A percentile compares a stretch with the other conserved stretches of the same genome.
phyloP scores from a whole-genome alignment of 2,329 filamentous ascomycete genomes.

The Cyphellophora attinorum region DNA sequence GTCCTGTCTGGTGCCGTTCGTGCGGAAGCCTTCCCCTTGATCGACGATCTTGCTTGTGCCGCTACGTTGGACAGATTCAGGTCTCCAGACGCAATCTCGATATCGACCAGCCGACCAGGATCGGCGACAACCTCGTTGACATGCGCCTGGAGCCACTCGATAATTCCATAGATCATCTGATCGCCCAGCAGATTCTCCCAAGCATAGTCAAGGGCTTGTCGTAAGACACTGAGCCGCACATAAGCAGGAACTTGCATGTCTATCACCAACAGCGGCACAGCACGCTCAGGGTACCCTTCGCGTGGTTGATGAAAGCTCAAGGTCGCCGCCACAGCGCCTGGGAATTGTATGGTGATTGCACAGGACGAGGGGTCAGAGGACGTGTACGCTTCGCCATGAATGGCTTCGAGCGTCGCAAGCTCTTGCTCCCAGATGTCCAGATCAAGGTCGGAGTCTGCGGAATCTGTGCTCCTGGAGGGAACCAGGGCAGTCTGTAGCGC shows the following conservation, averaged over 20 bases:
- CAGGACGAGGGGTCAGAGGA: constrained; percentile 55
- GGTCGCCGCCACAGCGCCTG: constrained; percentile 5
- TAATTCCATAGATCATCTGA: constrained; percentile 80
- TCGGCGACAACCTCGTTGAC: constrained; percentile 73
- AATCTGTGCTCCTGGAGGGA: constrained; percentile 8
- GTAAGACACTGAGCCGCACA: constrained; percentile 80
- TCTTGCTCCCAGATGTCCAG: constrained; percentile 72
- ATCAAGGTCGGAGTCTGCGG: constrained; percentile 25
- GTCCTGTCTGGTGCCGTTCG: not conserved
- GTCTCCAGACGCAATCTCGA: constrained; percentile 62
- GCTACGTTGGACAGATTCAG: constrained; percentile 14
- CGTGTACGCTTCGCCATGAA: constrained; percentile 67
- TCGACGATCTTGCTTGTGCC: constrained; percentile 3
- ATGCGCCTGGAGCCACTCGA: constrained; percentile 85
- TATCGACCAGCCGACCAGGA: constrained; percentile 74
- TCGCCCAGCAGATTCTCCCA: constrained; percentile 64
- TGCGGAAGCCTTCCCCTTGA: constrained; percentile 1
- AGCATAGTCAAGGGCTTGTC: constrained; percentile 64
- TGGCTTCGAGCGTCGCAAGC: constrained; percentile 70
- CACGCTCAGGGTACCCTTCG: constrained; percentile 53
- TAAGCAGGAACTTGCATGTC: constrained; percentile 67
- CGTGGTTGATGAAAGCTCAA: constrained; percentile 63
- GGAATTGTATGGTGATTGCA: constrained; percentile 53
- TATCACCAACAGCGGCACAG: constrained; percentile 53
- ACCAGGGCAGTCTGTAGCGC: constrained; percentile 61